phyloP scores from a whole-genome alignment of 2,329 filamentous ascomycete genomes.

The Botrytis fabae region DNA sequence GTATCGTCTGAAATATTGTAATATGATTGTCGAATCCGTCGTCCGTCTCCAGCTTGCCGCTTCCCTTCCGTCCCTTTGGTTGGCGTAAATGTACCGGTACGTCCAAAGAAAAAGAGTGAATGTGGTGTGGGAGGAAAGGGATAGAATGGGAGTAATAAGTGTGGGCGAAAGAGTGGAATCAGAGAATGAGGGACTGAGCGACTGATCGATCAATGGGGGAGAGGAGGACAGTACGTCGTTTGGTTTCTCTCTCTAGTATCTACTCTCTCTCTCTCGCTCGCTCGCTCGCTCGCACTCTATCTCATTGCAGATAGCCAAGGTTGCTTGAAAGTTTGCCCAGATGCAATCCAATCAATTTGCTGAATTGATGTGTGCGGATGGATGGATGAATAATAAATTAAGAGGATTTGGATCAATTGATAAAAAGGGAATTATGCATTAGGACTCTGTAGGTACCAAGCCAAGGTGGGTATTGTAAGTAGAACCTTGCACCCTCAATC shows the following conservation, averaged over 20 bases:
- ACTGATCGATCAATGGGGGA: neutral
- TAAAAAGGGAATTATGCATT: slow-evolving; percentile 12
- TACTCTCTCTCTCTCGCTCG: neutral
- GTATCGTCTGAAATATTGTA: neutral
- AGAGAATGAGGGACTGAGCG: neutral
- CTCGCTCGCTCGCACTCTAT: neutral
- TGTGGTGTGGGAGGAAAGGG: slow-evolving; percentile 4
- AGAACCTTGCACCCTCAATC: neutral
- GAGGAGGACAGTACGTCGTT: neutral
- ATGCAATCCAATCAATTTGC: slow-evolving; percentile 9
- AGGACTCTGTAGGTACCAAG: neutral
- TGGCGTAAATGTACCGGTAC: neutral
- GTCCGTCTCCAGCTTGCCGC: neutral
- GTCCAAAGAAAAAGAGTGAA: neutral
- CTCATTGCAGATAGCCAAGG: slow-evolving; percentile 9
- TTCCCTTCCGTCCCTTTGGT: slow-evolving; percentile 4
- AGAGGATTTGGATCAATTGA: slow-evolving; percentile 11
- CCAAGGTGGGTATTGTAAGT: neutral
- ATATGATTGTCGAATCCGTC: neutral
- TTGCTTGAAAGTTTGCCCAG: neutral
- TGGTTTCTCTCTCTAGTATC: neutral
- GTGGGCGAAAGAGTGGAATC: neutral
- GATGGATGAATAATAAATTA: slow-evolving; percentile 1
- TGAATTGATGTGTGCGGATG: neutral
- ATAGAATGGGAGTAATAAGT: neutral